Evolutionary conservation across 2,329 filamentous ascomycete genomes (phyloP), one percentile per base, ranked within the genome.

Genomic region (Cryphonectria naterciae): DNA sequence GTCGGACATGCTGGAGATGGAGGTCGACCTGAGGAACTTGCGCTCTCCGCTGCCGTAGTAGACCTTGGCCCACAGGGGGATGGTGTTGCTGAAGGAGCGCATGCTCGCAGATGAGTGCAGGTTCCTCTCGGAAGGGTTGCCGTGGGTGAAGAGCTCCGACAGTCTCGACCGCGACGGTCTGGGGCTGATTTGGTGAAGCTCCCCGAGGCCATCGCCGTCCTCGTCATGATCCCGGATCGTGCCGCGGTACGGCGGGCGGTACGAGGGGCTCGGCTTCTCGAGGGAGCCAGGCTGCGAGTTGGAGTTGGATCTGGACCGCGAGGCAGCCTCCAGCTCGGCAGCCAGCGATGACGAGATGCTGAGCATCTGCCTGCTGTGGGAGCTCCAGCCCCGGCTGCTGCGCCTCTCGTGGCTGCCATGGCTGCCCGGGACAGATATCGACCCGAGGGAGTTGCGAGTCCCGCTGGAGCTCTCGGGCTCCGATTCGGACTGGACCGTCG

Each of bases 41-140:
- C 84, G 85, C 78, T 88, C 90, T 66, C 90, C 89, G 68, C 88
- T 89, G 49, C 89, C 88, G 78, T 94, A 94, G 80, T 94, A 94
- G 22, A 93, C 81, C 74, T 85, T 89, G 56, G 87, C 88, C 88
- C 88, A 90, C 11, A 83, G 77, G 17, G 88, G 87, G 58, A 89
- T 81, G 2, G 82, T 78, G 32, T 80, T 76, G 19, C 81, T 79
- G 61, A 87, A 76, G 22, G 85, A 86, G 74, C 85, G 75, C 32
- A 75, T 75, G 74, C 78, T 88, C 4, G 78, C 78, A 13, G 84
- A 85, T 2, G 87, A 89, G 72, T 85, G 83, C 28, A 88, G 77
- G 72, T 85, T 86, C 22, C 85, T 82, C 68, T 88, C 86, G 0
- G 86, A 87, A 61, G 74, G 75, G 72, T 76, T 79, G 67, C 75